Evolutionary conservation across 1,284 basidiomycete species (phyloP), one percentile per base, ranked within the genome.

Genomic region (Trametes sp.): DNA sequence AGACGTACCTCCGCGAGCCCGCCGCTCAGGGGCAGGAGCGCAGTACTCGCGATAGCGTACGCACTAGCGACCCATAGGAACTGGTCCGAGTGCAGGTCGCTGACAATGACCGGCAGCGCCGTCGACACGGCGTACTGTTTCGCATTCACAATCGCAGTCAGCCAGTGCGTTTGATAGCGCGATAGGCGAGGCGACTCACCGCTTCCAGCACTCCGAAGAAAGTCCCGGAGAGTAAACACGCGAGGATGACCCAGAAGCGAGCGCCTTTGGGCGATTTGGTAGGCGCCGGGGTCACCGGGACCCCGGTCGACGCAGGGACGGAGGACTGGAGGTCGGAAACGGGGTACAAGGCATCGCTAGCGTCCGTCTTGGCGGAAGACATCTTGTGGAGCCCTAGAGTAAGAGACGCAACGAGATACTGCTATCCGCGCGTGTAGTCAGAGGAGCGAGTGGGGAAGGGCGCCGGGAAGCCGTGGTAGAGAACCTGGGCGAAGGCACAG

Each of bases 61-160:
- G 71, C 70, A 23, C 54, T 57, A 4, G 67, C 71, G 31, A 73
- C 66, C 73, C 74, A 75, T 14, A 73, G 62, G 56, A 74, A 75
- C 29, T 74, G 66, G 10, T 61, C 54, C 7, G 72, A 71, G 28
- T 71, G 59, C 0, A 77, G 65, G 16, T 73, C 70, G 31, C 65
- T 44, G 21, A 72, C 69, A 33, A 77, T 77, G 2, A 70, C 72
- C 1, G 75, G 75, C 14, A 76, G 69, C 0, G 75, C 73, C 2
- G 75, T 76, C 5, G 74, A 72, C 21, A 77, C 69, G 1, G 73
- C 71, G 16, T 70, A 60, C 58, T 59, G 9, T 2, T 26, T 9
- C 8, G 1, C 26, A 9, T 49, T 13, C 29, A 19, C 11, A 31
- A 26, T n/a, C n/a, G n/a, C n/a, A n/a, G 24, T 57, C 44, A 49